Evolutionary conservation across 495 filamentous ascomycete species (phyloP).

Genomic region (Penicillium cinerascens): DNA sequence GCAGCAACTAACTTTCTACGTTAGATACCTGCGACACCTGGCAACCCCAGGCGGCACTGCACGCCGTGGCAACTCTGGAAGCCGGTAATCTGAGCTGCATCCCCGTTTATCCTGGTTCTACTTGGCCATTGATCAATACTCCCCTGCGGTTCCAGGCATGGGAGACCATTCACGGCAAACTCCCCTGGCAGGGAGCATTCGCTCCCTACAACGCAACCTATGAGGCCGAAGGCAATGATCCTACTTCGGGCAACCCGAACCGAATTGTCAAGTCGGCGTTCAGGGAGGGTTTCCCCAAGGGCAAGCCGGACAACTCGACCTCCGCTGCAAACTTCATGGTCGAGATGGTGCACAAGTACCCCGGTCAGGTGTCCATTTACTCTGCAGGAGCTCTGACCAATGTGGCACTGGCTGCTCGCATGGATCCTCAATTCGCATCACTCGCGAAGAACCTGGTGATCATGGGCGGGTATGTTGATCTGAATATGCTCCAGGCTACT

Average conservation of each 20-base stretch:
- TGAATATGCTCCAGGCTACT: slow-evolving; percentile 34
- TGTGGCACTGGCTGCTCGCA: slow-evolving; percentile 37
- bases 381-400: slow-evolving; percentile 41
- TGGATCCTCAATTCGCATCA: slow-evolving; percentile 36
- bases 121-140: slow-evolving; percentile 33
- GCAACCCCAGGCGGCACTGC: slow-evolving; percentile 29
- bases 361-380: slow-evolving; percentile 32
- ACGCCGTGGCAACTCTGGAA: slow-evolving; percentile 31
- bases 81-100: slow-evolving; percentile 32
- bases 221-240: slow-evolving; percentile 28
- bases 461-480: slow-evolving; percentile 41
- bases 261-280: slow-evolving; percentile 32
- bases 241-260: slow-evolving; percentile 29
- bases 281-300: slow-evolving; percentile 33
- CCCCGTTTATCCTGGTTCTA: slow-evolving; percentile 31
- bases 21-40: slow-evolving; percentile 32
- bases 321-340: slow-evolving; percentile 37
- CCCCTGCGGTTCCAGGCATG: slow-evolving; percentile 29
- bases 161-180: slow-evolving; percentile 31
- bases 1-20: background rate
- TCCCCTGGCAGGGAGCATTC: slow-evolving; percentile 35
- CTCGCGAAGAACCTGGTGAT: slow-evolving; percentile 38
- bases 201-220: slow-evolving; percentile 28
- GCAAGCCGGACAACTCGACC: slow-evolving; percentile 24
- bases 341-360: slow-evolving; percentile 37